Percentiles rank a stretch among this genome's conserved stretches.
Conservation (phyloP, 768 basidiomycete species). For the Trichaptum fuscoviolaceum region DNA sequence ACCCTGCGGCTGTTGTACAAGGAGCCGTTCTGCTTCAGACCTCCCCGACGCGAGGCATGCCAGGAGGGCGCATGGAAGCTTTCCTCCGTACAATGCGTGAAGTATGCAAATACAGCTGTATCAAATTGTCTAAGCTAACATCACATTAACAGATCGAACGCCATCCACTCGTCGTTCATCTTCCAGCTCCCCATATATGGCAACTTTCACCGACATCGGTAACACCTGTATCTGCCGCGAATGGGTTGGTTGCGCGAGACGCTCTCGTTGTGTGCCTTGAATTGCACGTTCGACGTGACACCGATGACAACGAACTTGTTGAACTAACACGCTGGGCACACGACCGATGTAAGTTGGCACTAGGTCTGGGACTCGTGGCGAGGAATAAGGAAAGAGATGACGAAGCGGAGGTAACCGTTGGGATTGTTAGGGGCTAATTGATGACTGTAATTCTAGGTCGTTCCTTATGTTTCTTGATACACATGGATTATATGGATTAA, state of each 20-base stretch:
- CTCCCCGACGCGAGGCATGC: constrained; percentile 58
- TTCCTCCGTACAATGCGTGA: constrained; percentile 81
- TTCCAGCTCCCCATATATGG: constrained; percentile 87
- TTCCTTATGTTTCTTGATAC: background rate
- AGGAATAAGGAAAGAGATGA: constrained; percentile 26
- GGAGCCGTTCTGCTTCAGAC: constrained; percentile 90
- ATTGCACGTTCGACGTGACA: constrained; percentile 61
- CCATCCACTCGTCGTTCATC: constrained; percentile 77
- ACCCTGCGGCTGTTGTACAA: constrained; percentile 76
- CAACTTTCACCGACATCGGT: constrained; percentile 56
- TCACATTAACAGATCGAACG: constrained; percentile 56
- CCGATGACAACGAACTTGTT: constrained; percentile 68
- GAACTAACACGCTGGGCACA: constrained; percentile 72
- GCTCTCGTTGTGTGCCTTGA: constrained; percentile 74
- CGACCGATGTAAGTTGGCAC: constrained; percentile 54
- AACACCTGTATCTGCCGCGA: constrained; percentile 13
- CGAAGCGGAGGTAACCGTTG: constrained; percentile 68
- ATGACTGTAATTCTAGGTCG: background rate
- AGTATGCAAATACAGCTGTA: constrained; percentile 32
- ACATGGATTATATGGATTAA: background rate
- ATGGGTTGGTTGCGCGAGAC: constrained; percentile 11
- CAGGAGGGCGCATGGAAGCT: constrained; percentile 69
- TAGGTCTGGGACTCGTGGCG: constrained; percentile 32
- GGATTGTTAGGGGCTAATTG: constrained; percentile 54
- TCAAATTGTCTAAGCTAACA: background rate